A percentile compares a stretch with the other conserved stretches of the same genome.
Conservation (phyloP, 176 grass and related monocot genomes). For the Cenchrus fungigraminus region DNA sequence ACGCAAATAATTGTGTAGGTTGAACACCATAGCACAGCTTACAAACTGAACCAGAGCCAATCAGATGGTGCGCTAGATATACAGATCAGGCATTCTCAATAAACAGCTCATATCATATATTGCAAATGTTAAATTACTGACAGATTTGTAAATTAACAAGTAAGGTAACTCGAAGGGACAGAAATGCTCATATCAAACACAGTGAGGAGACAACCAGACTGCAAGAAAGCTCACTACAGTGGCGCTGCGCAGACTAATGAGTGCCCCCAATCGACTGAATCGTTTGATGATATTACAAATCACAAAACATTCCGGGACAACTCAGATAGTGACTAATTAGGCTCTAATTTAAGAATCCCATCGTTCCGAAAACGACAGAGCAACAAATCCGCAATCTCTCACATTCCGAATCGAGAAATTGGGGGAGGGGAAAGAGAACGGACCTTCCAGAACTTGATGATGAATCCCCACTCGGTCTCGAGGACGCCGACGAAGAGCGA, state of each 20-base stretch:
- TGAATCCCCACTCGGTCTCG: constrained; percentile 90
- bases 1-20: too few relatives aligned
- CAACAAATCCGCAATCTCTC: background rate
- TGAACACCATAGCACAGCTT: too few relatives aligned
- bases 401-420: background rate
- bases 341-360: background rate
- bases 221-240: background rate
- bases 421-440: background rate
- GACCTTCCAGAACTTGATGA: constrained; percentile 71
- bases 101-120: background rate
- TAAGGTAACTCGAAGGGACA: background rate
- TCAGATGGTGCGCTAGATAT: too few relatives aligned
- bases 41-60: too few relatives aligned
- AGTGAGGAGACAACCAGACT: too few relatives aligned
- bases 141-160: background rate
- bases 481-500: constrained; percentile 69
- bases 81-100: too few relatives aligned
- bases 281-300: too few relatives aligned
- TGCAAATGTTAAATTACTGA: background rate
- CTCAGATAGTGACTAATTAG: background rate
- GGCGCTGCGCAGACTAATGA: background rate
- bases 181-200: too few relatives aligned
- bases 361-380: background rate
- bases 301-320: background rate
- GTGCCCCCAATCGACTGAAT: background rate